Conservation (phyloP, 345 rosid genomes). For the Eucalyptus virginea region DNA sequence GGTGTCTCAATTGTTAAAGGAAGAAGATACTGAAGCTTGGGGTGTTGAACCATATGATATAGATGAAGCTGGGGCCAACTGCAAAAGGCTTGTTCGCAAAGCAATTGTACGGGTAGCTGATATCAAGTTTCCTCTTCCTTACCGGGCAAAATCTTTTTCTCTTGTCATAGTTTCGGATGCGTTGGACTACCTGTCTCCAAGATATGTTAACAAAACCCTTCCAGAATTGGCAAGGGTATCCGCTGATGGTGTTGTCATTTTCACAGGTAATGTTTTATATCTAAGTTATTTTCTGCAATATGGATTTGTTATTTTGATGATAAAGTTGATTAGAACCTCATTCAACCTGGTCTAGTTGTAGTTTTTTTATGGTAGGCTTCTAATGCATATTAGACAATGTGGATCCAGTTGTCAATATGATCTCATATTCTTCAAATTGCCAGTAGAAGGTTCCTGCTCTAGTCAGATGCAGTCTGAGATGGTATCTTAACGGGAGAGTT, state of each 20-base stretch:
- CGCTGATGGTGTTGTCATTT: conserved; percentile 36
- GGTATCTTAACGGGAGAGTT: background rate
- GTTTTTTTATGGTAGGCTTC: background rate
- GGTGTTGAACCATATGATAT: conserved; percentile 64
- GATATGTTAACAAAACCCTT: conserved; percentile 54
- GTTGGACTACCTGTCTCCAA: conserved; percentile 63
- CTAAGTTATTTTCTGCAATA: background rate
- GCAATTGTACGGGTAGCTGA: conserved; percentile 10
- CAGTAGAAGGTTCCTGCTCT: background rate
- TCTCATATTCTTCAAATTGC: background rate
- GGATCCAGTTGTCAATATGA: background rate
- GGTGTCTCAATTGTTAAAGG: conserved; percentile 49
- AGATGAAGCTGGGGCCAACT: conserved; percentile 37
- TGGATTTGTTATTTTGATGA: background rate
- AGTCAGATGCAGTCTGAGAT: background rate
- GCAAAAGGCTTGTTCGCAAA: conserved; percentile 10
- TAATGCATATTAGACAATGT: background rate
- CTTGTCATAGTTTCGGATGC: conserved; percentile 62
- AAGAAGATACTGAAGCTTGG: conserved; percentile 21
- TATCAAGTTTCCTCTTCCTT: conserved; percentile 48
- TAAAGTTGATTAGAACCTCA: background rate
- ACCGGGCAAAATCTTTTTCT: conserved; percentile 54
- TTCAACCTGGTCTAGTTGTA: background rate
- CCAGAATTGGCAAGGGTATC: conserved; percentile 61
- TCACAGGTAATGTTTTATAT: conserved; percentile 37